Percentiles rank a stretch among this genome's conserved stretches.
phyloP scores from a whole-genome alignment of 192 early-diverging fungal genomes.

The Linnemannia elongata region DNA sequence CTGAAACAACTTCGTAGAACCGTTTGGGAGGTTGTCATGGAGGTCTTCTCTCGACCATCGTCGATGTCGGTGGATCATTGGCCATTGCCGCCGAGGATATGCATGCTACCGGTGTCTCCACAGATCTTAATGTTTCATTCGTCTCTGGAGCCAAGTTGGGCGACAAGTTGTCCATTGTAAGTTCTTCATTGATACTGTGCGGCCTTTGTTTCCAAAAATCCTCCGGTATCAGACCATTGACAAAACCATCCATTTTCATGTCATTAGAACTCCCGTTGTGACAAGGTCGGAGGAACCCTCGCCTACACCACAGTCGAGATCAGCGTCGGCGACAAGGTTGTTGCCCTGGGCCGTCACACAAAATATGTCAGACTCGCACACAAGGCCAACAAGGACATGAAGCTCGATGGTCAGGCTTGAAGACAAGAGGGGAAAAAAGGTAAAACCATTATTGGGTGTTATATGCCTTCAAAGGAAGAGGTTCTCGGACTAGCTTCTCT shows the following conservation, averaged over 20 bases:
- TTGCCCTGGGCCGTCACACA: slow-evolving; percentile 68
- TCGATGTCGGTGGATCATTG: slow-evolving; percentile 69
- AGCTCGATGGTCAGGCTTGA: slow-evolving; percentile 40
- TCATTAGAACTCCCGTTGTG: slow-evolving; percentile 61
- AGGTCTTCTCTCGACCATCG: slow-evolving; percentile 65
- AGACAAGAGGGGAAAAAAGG: not conserved
- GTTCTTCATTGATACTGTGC: not conserved
- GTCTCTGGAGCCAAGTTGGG: slow-evolving; percentile 61
- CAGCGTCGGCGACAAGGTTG: slow-evolving; percentile 50
- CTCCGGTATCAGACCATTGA: not conserved
- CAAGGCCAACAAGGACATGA: slow-evolving; percentile 44
- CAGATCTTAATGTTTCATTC: slow-evolving; percentile 70
- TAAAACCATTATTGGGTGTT: not conserved
- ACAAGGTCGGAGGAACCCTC: slow-evolving; percentile 67
- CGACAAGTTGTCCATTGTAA: slow-evolving; percentile 62
- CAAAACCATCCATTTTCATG: not conserved
- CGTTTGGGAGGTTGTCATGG: slow-evolving; percentile 64
- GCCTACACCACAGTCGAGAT: slow-evolving; percentile 67
- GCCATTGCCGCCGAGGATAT: slow-evolving; percentile 65
- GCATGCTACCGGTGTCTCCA: slow-evolving; percentile 67
- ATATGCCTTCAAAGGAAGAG: not conserved
- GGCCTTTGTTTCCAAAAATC: not conserved
- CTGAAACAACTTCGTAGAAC: slow-evolving; percentile 57
- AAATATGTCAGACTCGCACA: slow-evolving; percentile 67
- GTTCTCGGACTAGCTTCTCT: not conserved